A percentile compares a stretch with the other conserved stretches of the same genome.
phyloP scores from a whole-genome alignment of 1,139 yeast species.

The Pichia sp. region DNA sequence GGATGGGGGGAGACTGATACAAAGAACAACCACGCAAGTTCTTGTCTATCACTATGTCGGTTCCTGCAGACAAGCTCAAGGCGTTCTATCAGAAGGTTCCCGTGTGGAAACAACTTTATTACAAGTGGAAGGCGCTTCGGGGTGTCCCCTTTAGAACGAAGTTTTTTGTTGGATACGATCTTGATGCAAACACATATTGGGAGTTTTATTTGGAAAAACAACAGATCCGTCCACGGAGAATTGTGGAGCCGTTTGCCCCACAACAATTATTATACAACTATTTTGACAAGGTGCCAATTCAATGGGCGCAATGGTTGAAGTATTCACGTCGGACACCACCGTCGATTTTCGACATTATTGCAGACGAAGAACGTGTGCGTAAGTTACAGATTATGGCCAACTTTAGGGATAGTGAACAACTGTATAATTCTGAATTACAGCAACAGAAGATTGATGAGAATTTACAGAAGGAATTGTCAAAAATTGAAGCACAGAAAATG shows the following conservation, averaged over 20 bases:
- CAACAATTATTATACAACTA: constrained; percentile 45
- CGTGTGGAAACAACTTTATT: constrained; percentile 38
- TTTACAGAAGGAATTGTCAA: constrained; percentile 22
- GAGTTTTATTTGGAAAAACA: constrained; percentile 54
- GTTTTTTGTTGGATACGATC: constrained; percentile 62
- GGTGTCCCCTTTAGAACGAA: constrained; percentile 54
- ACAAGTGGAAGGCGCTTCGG: constrained; percentile 55
- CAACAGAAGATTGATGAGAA: constrained; percentile 18
- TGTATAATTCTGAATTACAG: constrained; percentile 14
- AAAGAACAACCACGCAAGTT: too few relatives aligned
- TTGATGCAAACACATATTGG: constrained; percentile 82
- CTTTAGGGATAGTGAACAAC: constrained; percentile 53
- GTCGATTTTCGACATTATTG: constrained; percentile 51
- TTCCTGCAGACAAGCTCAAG: constrained; percentile 29
- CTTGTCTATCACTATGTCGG: too few relatives aligned
- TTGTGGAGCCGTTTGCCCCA: constrained; percentile 42
- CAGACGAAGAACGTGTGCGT: constrained; percentile 53
- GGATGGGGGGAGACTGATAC: too few relatives aligned
- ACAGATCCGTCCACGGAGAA: constrained; percentile 39
- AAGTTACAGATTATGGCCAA: constrained; percentile 50
- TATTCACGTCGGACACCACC: constrained; percentile 58
- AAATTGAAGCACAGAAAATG: constrained; percentile 11
- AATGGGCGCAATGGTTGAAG: constrained; percentile 80
- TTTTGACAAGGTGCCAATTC: constrained; percentile 51
- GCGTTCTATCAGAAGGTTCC: constrained; percentile 22